Evolutionary conservation across 148 eudicot species (phyloP), one percentile per base, ranked within the genome.

Genomic region (Rhododendron ferrugineum): DNA sequence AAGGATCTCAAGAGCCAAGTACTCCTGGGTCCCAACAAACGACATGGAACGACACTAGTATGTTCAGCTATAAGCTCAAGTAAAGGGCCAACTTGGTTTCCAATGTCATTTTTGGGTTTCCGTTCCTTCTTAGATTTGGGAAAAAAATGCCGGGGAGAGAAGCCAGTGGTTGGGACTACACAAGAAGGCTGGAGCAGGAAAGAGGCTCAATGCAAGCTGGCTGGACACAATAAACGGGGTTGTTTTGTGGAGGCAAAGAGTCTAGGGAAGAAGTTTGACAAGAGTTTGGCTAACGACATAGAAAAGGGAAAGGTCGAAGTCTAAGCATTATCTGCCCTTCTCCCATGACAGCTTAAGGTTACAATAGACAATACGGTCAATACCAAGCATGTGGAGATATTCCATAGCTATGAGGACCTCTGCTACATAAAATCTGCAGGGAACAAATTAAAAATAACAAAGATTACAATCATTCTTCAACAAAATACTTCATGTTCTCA

Each of bases 311-410:
- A 91, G 92, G 62, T 93, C 94, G 83, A 93, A 93, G 85, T 93
- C 96, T 8, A 92, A 92, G 93, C 94, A 93, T 93, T 68, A 92
- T 92, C 75, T 93, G 94, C 28, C 94, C 96, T 52, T 92, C 94
- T 62, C 92, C 36, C 36, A 34, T 34, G 40, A 93, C 94, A 26
- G 94, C 87, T 92, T 92, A 3, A 93, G 91, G 81, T 92, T 94
- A 78, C 94, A 92, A 64, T 92, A 91, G 15, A 92, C 92, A 5
- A 34, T 44, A 44, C 8, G 0, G 46, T 44, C 46, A 7, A 92
- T 91, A 40, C 96, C 96, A 60, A 93, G 93, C 96, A 93, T 93
- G 90, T 93, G 96, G 30, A 93, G 34, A 34, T 34, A 34, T 34
- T 34, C 34, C 34, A 34, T 42, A 34, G 34, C 1, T 34, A 1